A percentile compares a stretch with the other conserved stretches of the same genome.
phyloP scores from a whole-genome alignment of 345 rosid genomes.

The Eucalyptus grandis region DNA sequence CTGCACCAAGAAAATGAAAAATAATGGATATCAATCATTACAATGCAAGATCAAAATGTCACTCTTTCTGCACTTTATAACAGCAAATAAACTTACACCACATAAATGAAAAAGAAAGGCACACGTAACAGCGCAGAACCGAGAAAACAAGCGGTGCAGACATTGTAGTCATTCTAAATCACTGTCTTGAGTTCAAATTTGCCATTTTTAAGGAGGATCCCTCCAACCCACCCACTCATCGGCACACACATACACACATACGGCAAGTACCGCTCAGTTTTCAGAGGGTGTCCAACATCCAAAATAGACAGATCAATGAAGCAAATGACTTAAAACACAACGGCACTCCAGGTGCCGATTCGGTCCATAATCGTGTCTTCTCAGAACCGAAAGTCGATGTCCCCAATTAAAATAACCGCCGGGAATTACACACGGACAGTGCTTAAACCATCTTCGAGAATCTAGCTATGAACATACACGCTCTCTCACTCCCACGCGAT shows the following conservation, averaged over 20 bases:
- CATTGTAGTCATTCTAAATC: background rate
- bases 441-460: background rate
- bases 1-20: constrained; percentile 21
- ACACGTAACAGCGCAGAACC: background rate
- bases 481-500: background rate
- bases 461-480: background rate
- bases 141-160: background rate
- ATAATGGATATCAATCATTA: background rate
- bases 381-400: background rate
- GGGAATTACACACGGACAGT: background rate
- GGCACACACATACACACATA: background rate
- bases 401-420: background rate
- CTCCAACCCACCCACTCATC: background rate
- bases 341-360: background rate
- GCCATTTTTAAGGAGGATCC: background rate
- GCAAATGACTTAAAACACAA: background rate
- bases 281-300: background rate
- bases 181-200: background rate
- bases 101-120: background rate
- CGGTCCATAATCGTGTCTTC: background rate
- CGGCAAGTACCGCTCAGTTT: background rate
- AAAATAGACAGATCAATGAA: background rate
- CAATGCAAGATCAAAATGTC: background rate
- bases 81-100: background rate
- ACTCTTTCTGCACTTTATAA: background rate